Evolutionary conservation across 345 rosid genomes (phyloP), one percentile per base, ranked within the genome.

Genomic region (Clausena lansium): DNA sequence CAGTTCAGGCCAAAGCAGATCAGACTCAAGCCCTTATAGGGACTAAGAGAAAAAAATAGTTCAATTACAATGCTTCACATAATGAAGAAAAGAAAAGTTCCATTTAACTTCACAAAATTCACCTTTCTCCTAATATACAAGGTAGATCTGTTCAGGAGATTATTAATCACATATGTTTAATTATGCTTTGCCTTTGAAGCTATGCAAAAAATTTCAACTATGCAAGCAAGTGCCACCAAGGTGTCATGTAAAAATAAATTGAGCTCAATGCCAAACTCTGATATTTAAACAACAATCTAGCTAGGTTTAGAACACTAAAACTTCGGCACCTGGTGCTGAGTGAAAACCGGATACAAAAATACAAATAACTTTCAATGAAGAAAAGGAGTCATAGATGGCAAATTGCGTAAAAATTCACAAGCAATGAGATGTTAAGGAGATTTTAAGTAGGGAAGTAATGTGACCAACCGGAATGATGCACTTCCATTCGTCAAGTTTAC

Each of bases 401-500:
- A 54, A 71, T 71, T 6, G 2, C 54, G 9, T 50, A 47, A 64
- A 25, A 32, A 75, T 9, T 20, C 25, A n/a, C 4, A 65, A 65
- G 19, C 14, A 52, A 65, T 28, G 24, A 9, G 70, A 65, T 28
- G 19, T 22, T 17, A 74, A 38, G 73, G 33, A 36, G 32, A 63
- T 25, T 60, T 24, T 20, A 76, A 60, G 64, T 20, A 65, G 59
- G 61, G 79, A 82, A 20, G 71, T 81, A 84, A 47, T 79, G 19
- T 55, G 67, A 90, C 97, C 81, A 86, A 95, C 99, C 97, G 85
- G 93, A 79, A 93, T 91, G 79, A 95, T 88, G 87, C 98, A 93
- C 85, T 95, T 95, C 98, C 99, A 95, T 79, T 95, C 99, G 5
- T 95, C 99, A 71, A 92, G 99, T 86, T 95, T 95, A 89, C 96